phyloP scores from a whole-genome alignment of 2,329 filamentous ascomycete genomes.

The Ampelomyces quisqualis region DNA sequence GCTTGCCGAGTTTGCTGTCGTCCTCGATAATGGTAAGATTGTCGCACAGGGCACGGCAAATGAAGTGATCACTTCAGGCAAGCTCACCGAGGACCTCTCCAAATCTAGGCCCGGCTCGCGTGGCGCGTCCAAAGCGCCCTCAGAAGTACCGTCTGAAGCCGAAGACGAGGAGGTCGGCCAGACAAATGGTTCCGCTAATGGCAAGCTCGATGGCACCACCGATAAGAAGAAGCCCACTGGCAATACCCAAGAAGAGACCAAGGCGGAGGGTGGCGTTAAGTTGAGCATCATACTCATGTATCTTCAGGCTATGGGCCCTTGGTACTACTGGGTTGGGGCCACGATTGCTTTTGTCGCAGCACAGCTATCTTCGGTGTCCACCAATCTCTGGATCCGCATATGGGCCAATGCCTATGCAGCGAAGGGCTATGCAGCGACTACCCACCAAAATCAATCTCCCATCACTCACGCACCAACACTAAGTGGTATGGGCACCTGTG shows the following conservation, averaged over 20 bases:
- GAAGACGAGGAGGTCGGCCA: slow-evolving; percentile 57
- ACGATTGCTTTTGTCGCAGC: slow-evolving; percentile 74
- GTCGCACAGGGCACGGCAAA: slow-evolving; percentile 72
- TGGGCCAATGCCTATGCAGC: slow-evolving; percentile 88
- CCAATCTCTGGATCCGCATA: slow-evolving; percentile 90
- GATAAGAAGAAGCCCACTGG: slow-evolving; percentile 55
- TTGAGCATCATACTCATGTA: slow-evolving; percentile 84
- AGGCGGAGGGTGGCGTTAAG: slow-evolving; percentile 84
- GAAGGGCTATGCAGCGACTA: slow-evolving; percentile 43
- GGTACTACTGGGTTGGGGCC: slow-evolving; percentile 90
- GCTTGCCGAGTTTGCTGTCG: slow-evolving; percentile 74
- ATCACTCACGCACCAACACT: slow-evolving; percentile 49
- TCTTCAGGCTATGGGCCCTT: slow-evolving; percentile 85
- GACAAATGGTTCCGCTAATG: slow-evolving; percentile 54
- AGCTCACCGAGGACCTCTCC: slow-evolving; percentile 79
- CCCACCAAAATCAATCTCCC: slow-evolving; percentile 38
- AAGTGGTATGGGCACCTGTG: slow-evolving; percentile 49
- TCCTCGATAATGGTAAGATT: slow-evolving; percentile 84
- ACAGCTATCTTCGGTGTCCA: slow-evolving; percentile 81
- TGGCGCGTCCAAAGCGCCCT: slow-evolving; percentile 70
- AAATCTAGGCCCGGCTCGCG: slow-evolving; percentile 73
- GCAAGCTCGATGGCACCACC: slow-evolving; percentile 47
- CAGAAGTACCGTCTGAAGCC: slow-evolving; percentile 73
- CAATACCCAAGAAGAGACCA: slow-evolving; percentile 61
- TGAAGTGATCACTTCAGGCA: slow-evolving; percentile 82